Base-by-base conservation (phyloP, 176 grass and related monocot genomes). In the Rhynchospora tenuis region DNA sequence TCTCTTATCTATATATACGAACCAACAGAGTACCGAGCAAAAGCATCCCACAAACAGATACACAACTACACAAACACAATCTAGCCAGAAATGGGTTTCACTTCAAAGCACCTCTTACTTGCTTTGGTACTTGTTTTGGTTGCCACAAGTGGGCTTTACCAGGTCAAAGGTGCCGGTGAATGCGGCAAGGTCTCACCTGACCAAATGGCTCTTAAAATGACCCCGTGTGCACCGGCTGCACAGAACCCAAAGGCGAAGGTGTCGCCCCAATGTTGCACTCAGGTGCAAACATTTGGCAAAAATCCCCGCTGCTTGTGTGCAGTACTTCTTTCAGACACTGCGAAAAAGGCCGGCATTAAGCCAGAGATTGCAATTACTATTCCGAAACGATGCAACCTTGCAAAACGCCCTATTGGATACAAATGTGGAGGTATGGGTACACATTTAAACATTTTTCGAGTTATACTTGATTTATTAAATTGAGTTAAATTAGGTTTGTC, bases 351-450 rank as follows among this genome's bases (percentile, higher is more conserved):
- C 31, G 92, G 92, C 73, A 88, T 92, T 88, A 92, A 90, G 86
- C 77, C 90, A 3, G 81, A 87, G 74, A 81, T 83, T 4, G 90
- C 92, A 73, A 92, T 94, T 60, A 90, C 89, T 48, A 90, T 94
- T 82, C 90, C 92, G 52, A 94, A 94, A 79, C 87, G 92, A 55
- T 94, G 90, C 88, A 90, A 90, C 80, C 26, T 92, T 80, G 88
- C 13, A 50, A 86, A 92, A 48, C 88, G 90, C 85, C 88, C 90
- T 0, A 47, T 92, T 59, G 86, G 92, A 11, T 94, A 92, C 82
- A 94, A 94, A 86, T 94, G 92, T 61, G 90, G 88, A 90, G 83
- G 90, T 94, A 78, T 2, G 44, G 44, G 33, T 38, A 38, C 50
- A 50, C 43, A 73, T 4, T 73, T 24, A 23, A 38, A 72, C 45